Base-by-base conservation (phyloP, 495 filamentous ascomycete genomes). In the Aspergillus diversus region DNA sequence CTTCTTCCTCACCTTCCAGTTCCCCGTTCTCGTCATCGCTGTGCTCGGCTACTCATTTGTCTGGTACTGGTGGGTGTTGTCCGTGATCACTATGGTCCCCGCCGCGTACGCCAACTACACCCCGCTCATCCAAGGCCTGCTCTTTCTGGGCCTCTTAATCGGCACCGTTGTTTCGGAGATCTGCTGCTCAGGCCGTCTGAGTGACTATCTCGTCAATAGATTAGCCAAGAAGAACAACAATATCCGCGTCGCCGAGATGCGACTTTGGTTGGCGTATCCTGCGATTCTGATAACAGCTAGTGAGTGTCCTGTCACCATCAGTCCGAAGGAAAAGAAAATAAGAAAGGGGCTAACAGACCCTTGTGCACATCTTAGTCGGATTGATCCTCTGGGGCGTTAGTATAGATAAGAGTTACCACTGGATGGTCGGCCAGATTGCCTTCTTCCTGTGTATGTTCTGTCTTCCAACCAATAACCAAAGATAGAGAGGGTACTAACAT, bases 1-100 rank as follows among this genome's bases (percentile, higher is more conserved):
- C 32, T 85, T 87, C 63, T 37, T 75, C 33, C 73, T 77, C 64
- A 83, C 81, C 1, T 86, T 80, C 62, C 75, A 73, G 51, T 81
- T 76, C 63, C 79, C 78, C 0, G 76, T 76, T 7, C 74, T 87
- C 0, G 68, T 75, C 0, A 71, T 86, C 27, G 61, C 76, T 5
- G 75, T 87, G 1, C 56, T 83, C 15, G 74, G 79, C 17, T 89
- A 84, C 70, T 80, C 73, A 56, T 88, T 87, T 63, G 66, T 76
- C 4, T 87, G 82, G 82, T 88, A 88, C 70, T 88, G 86, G 86
- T 88, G 84, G 85, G 71, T 89, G 11, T 64, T 87, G 7, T 85
- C 83, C 0, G 74, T 88, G 11, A 83, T 88, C 27, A 88, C 86
- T 4, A 78, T 85, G 75, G 72, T 87, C 7, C 86, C 86, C 0